A percentile compares a stretch with the other conserved stretches of the same genome.
These are phyloP conservation scores for Talinum fruticosum DNA, from an alignment of 148 eudicot genomes.

Conservation along the genomic window DNA sequence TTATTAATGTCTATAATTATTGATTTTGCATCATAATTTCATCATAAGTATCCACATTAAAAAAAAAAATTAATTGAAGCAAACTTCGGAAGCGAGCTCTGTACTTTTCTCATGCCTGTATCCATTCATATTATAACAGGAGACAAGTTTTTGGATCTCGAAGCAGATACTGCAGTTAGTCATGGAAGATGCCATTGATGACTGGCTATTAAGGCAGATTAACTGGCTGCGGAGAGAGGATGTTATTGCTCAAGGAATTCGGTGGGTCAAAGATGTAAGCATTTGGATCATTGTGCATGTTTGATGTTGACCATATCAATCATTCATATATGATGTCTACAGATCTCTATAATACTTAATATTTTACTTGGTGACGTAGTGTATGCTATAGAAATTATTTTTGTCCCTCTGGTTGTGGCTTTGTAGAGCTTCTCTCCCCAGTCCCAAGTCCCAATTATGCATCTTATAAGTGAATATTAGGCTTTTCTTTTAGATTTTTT, in stretches of 20 bases:
- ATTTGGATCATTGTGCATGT: constrained; percentile 6
- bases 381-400: background rate
- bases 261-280: constrained; percentile 89
- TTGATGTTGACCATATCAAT: constrained; percentile 7
- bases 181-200: constrained; percentile 99
- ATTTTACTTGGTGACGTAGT: background rate
- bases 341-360: background rate
- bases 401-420: background rate
- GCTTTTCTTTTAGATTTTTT: too few relatives aligned
- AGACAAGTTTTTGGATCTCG: constrained; percentile 99
- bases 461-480: background rate
- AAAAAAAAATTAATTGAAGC: background rate
- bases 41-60: background rate
- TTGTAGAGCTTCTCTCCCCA: background rate
- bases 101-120: background rate
- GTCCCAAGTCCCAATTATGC: background rate
- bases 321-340: background rate
- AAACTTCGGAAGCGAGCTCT: background rate
- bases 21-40: background rate
- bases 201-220: constrained; percentile 87
- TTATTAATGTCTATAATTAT: too few relatives aligned
- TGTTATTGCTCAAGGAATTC: constrained; percentile 73
- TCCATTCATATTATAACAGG: constrained; percentile 40
- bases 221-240: constrained; percentile 88
- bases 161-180: constrained; percentile 91